Conservation (phyloP, 1,284 basidiomycete genomes). For the Peniophora sp. region DNA sequence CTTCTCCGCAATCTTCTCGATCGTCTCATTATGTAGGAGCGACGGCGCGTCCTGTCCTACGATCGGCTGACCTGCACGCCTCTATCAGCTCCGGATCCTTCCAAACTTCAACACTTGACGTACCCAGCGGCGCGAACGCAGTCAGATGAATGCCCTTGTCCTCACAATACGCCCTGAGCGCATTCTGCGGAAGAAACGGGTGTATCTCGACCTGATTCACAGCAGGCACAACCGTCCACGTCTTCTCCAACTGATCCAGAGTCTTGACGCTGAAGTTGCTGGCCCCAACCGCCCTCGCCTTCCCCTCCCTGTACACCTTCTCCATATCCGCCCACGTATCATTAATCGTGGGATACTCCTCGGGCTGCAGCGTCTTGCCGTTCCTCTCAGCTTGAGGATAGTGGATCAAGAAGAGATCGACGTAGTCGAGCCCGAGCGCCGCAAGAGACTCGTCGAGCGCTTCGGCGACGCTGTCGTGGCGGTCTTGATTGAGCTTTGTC, state of each 20-base stretch:
- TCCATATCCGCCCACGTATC: slow-evolving; percentile 61
- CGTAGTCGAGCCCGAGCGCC: slow-evolving; percentile 51
- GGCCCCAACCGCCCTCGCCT: slow-evolving; percentile 40
- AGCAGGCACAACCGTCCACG: slow-evolving; percentile 14
- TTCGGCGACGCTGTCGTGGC: slow-evolving; percentile 41
- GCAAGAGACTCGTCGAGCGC: slow-evolving; percentile 48
- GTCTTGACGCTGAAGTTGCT: slow-evolving; percentile 41
- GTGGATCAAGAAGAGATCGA: slow-evolving; percentile 69
- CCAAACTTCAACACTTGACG: background rate
- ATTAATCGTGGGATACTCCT: slow-evolving; percentile 37
- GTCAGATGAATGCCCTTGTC: slow-evolving; percentile 47
- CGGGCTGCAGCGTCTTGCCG: slow-evolving; percentile 21
- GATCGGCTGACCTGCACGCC: background rate
- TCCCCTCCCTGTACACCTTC: slow-evolving; percentile 33
- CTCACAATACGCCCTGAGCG: slow-evolving; percentile 42
- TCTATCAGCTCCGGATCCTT: too few relatives aligned
- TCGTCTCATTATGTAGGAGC: slow-evolving; percentile 11
- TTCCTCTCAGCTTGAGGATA: slow-evolving; percentile 28
- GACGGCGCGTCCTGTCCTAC: background rate
- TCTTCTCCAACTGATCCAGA: slow-evolving; percentile 20
- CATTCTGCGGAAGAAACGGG: slow-evolving; percentile 39
- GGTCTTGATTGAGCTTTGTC: slow-evolving; percentile 30
- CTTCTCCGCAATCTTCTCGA: slow-evolving; percentile 33
- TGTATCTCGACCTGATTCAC: slow-evolving; percentile 21
- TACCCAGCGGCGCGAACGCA: slow-evolving; percentile 50